These are phyloP conservation scores for Sclerotinia sclerotiorum DNA, from an alignment of 2,329 filamentous ascomycete species.

Conservation along the genomic window DNA sequence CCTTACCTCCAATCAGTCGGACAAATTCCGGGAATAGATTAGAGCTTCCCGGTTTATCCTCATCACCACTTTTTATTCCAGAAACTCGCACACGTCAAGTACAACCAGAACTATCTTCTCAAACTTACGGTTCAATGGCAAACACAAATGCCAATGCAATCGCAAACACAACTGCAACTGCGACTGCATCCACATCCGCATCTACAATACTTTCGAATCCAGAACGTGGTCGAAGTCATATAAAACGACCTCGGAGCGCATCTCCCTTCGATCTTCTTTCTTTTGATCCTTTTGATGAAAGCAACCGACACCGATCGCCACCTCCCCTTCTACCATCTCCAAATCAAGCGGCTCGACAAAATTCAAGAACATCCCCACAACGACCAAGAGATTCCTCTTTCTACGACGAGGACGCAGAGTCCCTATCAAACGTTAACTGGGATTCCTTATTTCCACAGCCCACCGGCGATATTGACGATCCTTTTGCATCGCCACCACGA, in stretches of 20 bases:
- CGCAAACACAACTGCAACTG: background rate
- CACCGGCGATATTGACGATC: background rate
- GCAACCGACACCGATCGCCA: conserved; percentile 5
- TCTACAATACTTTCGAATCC: background rate
- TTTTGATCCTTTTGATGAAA: conserved; percentile 7
- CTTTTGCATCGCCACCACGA: conserved; percentile 1
- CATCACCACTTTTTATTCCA: conserved; percentile 16
- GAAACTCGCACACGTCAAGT: background rate
- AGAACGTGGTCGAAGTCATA: background rate
- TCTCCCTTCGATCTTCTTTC: background rate
- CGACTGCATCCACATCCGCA: background rate
- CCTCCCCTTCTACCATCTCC: background rate
- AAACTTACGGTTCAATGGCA: background rate
- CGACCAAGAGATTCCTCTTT: conserved; percentile 9
- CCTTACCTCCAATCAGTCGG: conserved; percentile 17
- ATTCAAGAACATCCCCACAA: background rate
- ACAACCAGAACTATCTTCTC: conserved; percentile 1
- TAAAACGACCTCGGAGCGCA: conserved; percentile 1
- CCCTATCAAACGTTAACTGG: conserved; percentile 3
- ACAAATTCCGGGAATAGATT: background rate
- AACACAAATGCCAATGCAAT: background rate
- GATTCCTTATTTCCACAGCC: background rate
- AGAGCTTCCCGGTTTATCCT: conserved; percentile 8
- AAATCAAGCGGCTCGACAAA: conserved; percentile 2
- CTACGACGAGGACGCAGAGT: background rate